Base-by-base conservation (phyloP, 768 basidiomycete species). In the Floccularia luteovirens region DNA sequence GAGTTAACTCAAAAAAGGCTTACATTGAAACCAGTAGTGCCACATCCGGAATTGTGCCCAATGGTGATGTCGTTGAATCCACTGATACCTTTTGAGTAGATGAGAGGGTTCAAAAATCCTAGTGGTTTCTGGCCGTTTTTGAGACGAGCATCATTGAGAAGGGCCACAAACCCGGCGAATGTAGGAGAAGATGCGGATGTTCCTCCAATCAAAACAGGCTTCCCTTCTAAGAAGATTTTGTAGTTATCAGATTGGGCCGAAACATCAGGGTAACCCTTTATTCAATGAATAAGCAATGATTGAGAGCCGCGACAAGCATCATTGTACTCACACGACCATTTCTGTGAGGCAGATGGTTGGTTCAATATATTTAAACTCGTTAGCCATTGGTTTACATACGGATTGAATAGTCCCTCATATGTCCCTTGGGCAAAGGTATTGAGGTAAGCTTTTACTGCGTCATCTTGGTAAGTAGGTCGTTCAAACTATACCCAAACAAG, bases 121-220 rank as follows among this genome's bases (percentile, higher is more conserved):
- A 82, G 57, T 11, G 76, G 34, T 4, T 60, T 49, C n/a, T 62
- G 62, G 0, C 64, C 63, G 0, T 62, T 64, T 2, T 51, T 54
- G 22, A 81, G 45, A 12, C 77, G 68, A 3, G 65, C 74, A 36
- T 83, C 77, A 38, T 82, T 82, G 34, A 85, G 55, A 41, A 84
- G 66, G 1, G 78, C 66, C 3, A 84, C 62, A 36, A 85, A 65
- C 14, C 67, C 74, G 4, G 78, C 66, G 43, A 84, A 75, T 1
- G 79, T 69, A 6, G 82, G 82, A 10, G 76, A 56, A 0, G 79
- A 51, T 2, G 76, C 75, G 2, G 79, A 82, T 0, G 84, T 86
- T 39, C 84, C 84, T 2, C 62, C 69, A 38, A 76, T 65, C 1
- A 55, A 45, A 24, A 43, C 43, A 3, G 57, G 21, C 20, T 39